A percentile compares a stretch with the other conserved stretches of the same genome.
Conservation (phyloP, 2,329 filamentous ascomycete species). For the Alternaria angustiovoidea region DNA sequence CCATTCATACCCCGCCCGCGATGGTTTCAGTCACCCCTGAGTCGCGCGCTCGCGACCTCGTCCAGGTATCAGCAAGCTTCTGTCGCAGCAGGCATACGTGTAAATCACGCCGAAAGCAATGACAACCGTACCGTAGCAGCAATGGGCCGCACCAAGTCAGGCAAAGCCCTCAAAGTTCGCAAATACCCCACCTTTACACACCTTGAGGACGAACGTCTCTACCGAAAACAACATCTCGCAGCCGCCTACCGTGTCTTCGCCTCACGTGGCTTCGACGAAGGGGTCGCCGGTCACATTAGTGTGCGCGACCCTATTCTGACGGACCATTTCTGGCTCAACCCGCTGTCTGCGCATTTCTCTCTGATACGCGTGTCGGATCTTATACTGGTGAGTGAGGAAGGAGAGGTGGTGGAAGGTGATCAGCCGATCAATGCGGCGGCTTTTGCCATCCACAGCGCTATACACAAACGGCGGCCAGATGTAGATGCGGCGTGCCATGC, state of each 20-base stretch:
- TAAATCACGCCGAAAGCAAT: conserved; percentile 47
- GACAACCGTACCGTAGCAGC: conserved; percentile 56
- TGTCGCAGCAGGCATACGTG: conserved; percentile 28
- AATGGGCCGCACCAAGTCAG: conserved; percentile 57
- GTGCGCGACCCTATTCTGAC: conserved; percentile 48
- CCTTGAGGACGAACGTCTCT: conserved; percentile 53
- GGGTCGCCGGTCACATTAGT: conserved; percentile 57
- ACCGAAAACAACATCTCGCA: conserved; percentile 57
- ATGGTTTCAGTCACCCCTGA: not conserved
- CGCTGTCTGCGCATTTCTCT: conserved; percentile 56
- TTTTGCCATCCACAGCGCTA: conserved; percentile 58
- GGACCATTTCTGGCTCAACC: conserved; percentile 54
- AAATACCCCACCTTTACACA: conserved; percentile 53
- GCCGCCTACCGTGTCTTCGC: conserved; percentile 55
- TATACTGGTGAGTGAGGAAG: conserved; percentile 55
- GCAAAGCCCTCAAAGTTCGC: conserved; percentile 57
- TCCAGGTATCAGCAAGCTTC: conserved; percentile 25
- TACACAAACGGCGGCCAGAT: conserved; percentile 49
- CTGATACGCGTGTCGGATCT: conserved; percentile 54
- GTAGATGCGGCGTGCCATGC: conserved; percentile 56
- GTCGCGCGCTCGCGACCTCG: conserved; percentile 22
- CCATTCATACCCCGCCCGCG: not conserved
- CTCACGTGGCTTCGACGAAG: conserved; percentile 51
- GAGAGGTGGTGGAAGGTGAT: conserved; percentile 52
- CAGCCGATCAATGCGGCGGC: conserved; percentile 56